These are phyloP conservation scores for Paecilomyces formosus DNA, from an alignment of 2,329 filamentous ascomycete species.

Conservation along the genomic window DNA sequence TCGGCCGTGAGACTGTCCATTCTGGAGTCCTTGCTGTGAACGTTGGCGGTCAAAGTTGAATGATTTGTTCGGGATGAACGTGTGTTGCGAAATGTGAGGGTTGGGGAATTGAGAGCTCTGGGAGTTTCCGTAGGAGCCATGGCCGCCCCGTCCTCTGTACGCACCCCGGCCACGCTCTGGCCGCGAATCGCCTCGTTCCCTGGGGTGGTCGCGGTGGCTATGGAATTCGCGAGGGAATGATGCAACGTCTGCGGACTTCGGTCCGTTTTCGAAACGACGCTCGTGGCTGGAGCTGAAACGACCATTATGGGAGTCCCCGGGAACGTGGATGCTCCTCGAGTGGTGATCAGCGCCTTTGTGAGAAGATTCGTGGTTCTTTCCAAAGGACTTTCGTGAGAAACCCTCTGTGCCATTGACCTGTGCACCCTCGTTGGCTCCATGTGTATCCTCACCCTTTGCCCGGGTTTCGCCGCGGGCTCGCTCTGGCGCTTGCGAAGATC, in stretches of 20 bases:
- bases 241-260: conserved; percentile 29
- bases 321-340: conserved; percentile 19
- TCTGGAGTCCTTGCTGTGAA: conserved; percentile 29
- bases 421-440: conserved; percentile 15
- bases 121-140: conserved; percentile 24
- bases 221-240: conserved; percentile 21
- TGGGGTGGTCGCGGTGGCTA: conserved; percentile 28
- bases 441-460: conserved; percentile 25
- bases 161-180: conserved; percentile 32
- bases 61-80: conserved; percentile 32
- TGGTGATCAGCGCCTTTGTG: conserved; percentile 19
- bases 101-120: conserved; percentile 33
- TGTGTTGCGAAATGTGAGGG: conserved; percentile 31
- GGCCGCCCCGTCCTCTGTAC: conserved; percentile 35
- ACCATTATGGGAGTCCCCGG: conserved; percentile 25
- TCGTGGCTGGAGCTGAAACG: conserved; percentile 23
- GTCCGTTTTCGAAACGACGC: conserved; percentile 30
- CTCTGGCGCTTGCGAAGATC: conserved; percentile 22
- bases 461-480: conserved; percentile 18
- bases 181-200: conserved; percentile 28
- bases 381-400: conserved; percentile 26
- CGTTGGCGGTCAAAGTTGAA: conserved; percentile 37
- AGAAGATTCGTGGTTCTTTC: conserved; percentile 21
- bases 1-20: conserved; percentile 35
- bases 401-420: conserved; percentile 22